Base-by-base conservation (phyloP, 257 asterid genomes). In the Primulina huaijiensis region DNA sequence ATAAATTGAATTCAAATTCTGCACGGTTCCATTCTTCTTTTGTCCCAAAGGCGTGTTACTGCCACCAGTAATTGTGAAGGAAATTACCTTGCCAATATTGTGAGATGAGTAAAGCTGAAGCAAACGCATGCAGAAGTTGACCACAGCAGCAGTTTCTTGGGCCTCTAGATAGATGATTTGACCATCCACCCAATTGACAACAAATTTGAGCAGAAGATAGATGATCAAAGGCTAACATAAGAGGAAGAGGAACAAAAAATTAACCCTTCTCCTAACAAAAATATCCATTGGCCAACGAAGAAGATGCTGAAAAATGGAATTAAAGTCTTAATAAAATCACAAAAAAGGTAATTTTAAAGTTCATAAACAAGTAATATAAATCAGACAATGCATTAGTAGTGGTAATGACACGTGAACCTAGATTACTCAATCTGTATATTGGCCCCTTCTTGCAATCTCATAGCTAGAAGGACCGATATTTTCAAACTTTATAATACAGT, bases 81-180 rank as follows among this genome's bases (percentile, higher is more conserved):
- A 27, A n/a, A 56, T 81, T 85, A 93, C 99, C 99, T 85, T 91
- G 80, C 99, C 96, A 25, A 86, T 89, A 82, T 93, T 93, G 82
- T 93, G 90, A 68, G 97, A 85, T 16, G 96, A 89, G 85, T 93
- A 93, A 40, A 85, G 88, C 86, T 86, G 94, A 80, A 93, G 97
- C 80, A 93, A 73, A 63, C 83, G 92, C 92, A 83, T 83, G 68
- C 96, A 90, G 83, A 93, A 93, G 79, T 85, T 91, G 60, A 93
- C 86, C 66, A 85, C 95, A 67, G 79, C 84, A 74, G 87, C 92
- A 69, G 97, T 93, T 87, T 93, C 99, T 74, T 77, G 97, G 72
- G 96, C 92, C 82, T 93, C 97, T 62, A 93, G 82, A 87, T 86
- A 85, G 82, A 72, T 83, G 76, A 93, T 91, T 89, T 93, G 99